A percentile compares a stretch with the other conserved stretches of the same genome.
Evolutionary conservation across 1,284 basidiomycete species (phyloP).

Genomic region (Ganoderma multipileum): DNA sequence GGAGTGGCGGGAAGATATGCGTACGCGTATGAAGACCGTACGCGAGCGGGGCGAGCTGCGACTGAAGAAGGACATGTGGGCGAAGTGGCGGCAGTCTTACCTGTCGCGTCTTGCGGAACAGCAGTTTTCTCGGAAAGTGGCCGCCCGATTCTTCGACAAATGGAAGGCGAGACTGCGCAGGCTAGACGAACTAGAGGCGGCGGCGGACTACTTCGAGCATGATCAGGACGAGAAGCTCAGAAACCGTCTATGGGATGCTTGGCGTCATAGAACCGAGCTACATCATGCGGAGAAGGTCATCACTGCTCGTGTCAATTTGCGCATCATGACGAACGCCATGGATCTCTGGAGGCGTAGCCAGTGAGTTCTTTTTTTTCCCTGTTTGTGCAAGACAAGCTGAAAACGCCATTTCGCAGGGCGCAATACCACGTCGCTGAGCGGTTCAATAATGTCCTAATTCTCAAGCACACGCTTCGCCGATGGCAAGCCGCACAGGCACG

Average conservation of each 20-base stretch:
- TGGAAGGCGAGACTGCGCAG: conserved; percentile 57
- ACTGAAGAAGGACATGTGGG: conserved; percentile 61
- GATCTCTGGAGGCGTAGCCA: conserved; percentile 60
- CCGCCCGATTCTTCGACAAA: conserved; percentile 49
- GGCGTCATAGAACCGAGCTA: conserved; percentile 56
- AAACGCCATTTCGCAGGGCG: conserved; percentile 43
- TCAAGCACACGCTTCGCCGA: conserved; percentile 52
- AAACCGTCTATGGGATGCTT: conserved; percentile 57
- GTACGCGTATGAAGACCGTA: conserved; percentile 66
- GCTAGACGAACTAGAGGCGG: conserved; percentile 51
- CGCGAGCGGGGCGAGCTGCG: conserved; percentile 58
- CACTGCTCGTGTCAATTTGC: conserved; percentile 48
- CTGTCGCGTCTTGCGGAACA: conserved; percentile 55
- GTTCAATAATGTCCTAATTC: conserved; percentile 50
- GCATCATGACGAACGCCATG: conserved; percentile 55
- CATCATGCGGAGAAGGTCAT: conserved; percentile 52
- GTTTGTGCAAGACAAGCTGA: conserved; percentile 1
- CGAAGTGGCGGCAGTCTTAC: conserved; percentile 65
- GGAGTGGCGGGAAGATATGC: conserved; percentile 72
- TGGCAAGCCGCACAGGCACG: conserved; percentile 64
- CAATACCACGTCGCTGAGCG: conserved; percentile 50
- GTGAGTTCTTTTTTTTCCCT: conserved; percentile 49
- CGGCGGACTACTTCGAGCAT: conserved; percentile 54
- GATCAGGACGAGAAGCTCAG: conserved; percentile 45
- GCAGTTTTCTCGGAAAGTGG: conserved; percentile 52